Base-by-base conservation (phyloP, 495 filamentous ascomycete genomes). In the Xylaria acuta region DNA sequence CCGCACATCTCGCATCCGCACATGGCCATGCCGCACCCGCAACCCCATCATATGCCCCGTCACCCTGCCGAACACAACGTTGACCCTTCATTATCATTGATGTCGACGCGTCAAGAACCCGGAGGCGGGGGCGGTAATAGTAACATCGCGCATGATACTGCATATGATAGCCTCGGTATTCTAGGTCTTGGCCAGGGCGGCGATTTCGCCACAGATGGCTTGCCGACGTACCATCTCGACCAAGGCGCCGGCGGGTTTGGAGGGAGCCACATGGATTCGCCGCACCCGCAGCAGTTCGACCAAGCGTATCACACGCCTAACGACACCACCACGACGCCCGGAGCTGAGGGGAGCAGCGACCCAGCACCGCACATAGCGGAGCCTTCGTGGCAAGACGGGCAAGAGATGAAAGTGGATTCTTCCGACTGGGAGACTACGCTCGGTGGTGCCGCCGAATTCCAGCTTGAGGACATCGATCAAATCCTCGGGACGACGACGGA, bases 401-500 rank as follows among this genome's bases (percentile, higher is more conserved):
- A 56, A 5, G 76, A 71, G 36, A 45, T 38, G 32, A 77, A 76
- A 59, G 1, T 74, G 41, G 67, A 65, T 30, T 38, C 54, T 16
- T 56, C 68, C 34, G 76, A 75, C 40, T 79, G 75, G 75, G 77
- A 78, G 69, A 73, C 71, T 16, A 41, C 73, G 5, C 71, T 73
- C n/a, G 45, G 64, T 14, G 56, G 34, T n/a, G 68, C 69, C 6
- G 58, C 74, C 18, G 77, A 79, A 2, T 80, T 79, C 73, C 76
- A 81, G 41, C 72, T 81, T 43, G 79, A 84, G 40, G 69, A 75
- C 6, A 74, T 83, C 27, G 76, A 78, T 49, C 65, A 60, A 1
- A 68, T 77, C 8, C 62, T 79, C 4, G 77, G 73, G n/a, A 79
- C 77, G 51, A 73, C 75, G 1, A 56, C 60, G 0, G 72, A 74